phyloP scores from a whole-genome alignment of 2,329 filamentous ascomycete genomes.

The Xylariomycetidae sp. region DNA sequence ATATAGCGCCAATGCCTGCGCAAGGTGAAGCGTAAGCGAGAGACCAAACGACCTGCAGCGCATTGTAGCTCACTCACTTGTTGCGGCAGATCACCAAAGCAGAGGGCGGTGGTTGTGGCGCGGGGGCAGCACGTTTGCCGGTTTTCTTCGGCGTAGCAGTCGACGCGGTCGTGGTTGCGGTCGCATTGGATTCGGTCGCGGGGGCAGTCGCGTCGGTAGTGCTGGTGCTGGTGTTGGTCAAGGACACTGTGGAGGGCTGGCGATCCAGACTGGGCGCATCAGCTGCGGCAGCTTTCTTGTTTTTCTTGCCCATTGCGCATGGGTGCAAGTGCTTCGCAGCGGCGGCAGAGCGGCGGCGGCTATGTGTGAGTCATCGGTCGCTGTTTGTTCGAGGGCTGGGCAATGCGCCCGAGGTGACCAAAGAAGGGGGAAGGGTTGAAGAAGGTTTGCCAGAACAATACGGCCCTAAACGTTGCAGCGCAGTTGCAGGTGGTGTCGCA shows the following conservation, averaged over 20 bases:
- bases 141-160: slow-evolving; percentile 11
- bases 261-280: slow-evolving; percentile 19
- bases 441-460: too few relatives aligned
- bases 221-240: slow-evolving; percentile 2
- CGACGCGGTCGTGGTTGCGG: slow-evolving; percentile 11
- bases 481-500: too few relatives aligned
- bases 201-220: too few relatives aligned
- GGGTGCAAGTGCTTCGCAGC: too few relatives aligned
- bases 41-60: slow-evolving; percentile 3
- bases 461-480: too few relatives aligned
- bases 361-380: too few relatives aligned
- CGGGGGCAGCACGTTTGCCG: slow-evolving; percentile 8
- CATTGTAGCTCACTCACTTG: slow-evolving; percentile 47
- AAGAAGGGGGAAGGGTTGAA: too few relatives aligned
- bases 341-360: too few relatives aligned
- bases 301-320: slow-evolving; percentile 42
- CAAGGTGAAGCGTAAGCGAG: slow-evolving; percentile 3
- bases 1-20: slow-evolving; percentile 78
- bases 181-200: too few relatives aligned
- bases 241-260: slow-evolving; percentile 14
- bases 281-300: slow-evolving; percentile 32
- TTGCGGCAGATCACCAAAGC: slow-evolving; percentile 59
- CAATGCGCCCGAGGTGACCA: too few relatives aligned
- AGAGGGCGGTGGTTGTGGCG: slow-evolving; percentile 34
- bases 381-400: too few relatives aligned